Base-by-base conservation (phyloP, 495 filamentous ascomycete genomes). In the Aspergillus ostianus region DNA sequence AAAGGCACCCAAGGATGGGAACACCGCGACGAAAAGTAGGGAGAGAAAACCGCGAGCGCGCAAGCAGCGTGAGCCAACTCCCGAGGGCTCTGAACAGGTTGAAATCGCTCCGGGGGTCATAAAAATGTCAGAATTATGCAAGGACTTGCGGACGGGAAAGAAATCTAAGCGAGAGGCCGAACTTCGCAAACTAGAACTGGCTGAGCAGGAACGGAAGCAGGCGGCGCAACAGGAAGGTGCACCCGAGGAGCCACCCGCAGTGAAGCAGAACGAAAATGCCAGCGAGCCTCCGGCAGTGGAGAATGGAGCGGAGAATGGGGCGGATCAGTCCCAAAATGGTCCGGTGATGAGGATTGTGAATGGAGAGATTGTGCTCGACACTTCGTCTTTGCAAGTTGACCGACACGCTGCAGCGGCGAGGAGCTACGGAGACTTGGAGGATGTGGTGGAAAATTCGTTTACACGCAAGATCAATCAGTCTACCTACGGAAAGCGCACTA, bases 121-220 rank as follows among this genome's bases (percentile, higher is more conserved):
- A 36, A 93, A 85, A 57, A 97, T 98, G 90, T 84, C 81, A 13
- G 91, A 96, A 45, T 73, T 98, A 5, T 90, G 86, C 65, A 87
- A 82, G 60, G 90, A 96, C 66, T 70, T 88, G 26, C 81, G 83
- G 23, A 89, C 88, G 8, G 94, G 94, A 46, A 90, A 86, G 70
- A 90, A 85, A 58, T 97, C 92, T 19, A 88, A 87, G 58, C 85
- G 88, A 8, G 85, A 87, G 66, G 76, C 70, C 23, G 79, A 82
- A 62, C 70, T 89, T 57, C 80, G 76, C 17, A 73, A 79, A 53
- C 73, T 86, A 54, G 82, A 88, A 59, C 69, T 77, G 61, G 76
- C 67, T 2, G 82, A 83, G 59, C 73, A 79, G 20, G 75, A 77
- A 55, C 71, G 70, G 27, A 84, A 81, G 55, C 71, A 78, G 53